Percentiles rank a stretch among this genome's conserved stretches.
These are phyloP conservation scores for Lindgomyces ingoldianus DNA, from an alignment of 495 filamentous ascomycete species.

Conservation along the genomic window DNA sequence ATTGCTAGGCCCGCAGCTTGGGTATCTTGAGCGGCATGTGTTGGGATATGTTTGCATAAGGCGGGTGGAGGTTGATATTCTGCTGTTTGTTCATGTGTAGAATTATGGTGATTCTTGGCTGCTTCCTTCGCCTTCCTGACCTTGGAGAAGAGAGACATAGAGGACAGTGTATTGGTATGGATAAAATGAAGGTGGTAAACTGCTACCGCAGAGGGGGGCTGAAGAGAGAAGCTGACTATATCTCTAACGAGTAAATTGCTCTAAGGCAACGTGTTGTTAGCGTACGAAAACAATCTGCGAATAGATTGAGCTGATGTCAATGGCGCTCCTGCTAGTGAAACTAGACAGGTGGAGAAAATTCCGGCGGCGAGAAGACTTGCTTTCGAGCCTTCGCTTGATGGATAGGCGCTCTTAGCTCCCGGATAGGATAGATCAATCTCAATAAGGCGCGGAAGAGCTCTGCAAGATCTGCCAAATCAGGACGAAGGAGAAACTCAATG, in stretches of 20 bases:
- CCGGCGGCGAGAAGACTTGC: background rate
- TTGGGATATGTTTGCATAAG: constrained; percentile 42
- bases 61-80: constrained; percentile 14
- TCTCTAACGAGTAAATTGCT: no score
- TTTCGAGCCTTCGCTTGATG: background rate
- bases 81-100: constrained; percentile 3
- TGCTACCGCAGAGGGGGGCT: background rate
- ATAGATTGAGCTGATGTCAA: background rate
- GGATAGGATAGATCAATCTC: background rate
- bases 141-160: constrained; percentile 43
- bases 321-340: background rate
- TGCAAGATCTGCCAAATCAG: no score
- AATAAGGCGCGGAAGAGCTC: background rate
- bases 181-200: background rate
- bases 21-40: constrained; percentile 50
- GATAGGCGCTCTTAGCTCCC: constrained; percentile 6
- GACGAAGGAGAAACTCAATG: no score
- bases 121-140: constrained; percentile 32
- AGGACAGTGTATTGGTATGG: background rate
- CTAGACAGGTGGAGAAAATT: background rate
- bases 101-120: constrained; percentile 12
- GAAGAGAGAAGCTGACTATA: background rate
- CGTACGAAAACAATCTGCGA: background rate
- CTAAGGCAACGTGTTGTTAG: background rate
- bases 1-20: constrained; percentile 54